Evolutionary conservation across 1,139 yeast genomes (phyloP).

Genomic region (Diutina pseudorugosa): DNA sequence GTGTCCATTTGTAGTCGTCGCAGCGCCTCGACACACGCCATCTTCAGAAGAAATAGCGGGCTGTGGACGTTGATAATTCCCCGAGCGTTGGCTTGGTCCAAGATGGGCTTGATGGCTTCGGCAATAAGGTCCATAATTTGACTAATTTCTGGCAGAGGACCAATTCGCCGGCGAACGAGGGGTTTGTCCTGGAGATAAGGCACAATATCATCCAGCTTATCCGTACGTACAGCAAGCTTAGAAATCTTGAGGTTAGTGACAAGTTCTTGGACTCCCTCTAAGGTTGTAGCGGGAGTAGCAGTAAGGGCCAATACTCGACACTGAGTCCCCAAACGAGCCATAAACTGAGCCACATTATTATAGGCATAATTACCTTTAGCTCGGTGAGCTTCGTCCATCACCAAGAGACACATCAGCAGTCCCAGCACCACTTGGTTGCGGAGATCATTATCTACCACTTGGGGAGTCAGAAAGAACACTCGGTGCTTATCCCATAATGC

Average conservation of each 20-base stretch:
- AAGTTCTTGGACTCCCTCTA: slow-evolving; percentile 81
- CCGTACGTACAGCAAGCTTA: slow-evolving; percentile 75
- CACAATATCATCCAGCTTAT: slow-evolving; percentile 67
- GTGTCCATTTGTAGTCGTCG: slow-evolving; percentile 42
- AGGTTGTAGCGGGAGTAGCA: slow-evolving; percentile 88
- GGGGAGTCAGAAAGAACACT: slow-evolving; percentile 93
- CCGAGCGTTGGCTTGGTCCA: slow-evolving; percentile 51
- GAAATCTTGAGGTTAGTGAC: slow-evolving; percentile 65
- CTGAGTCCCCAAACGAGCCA: slow-evolving; percentile 44
- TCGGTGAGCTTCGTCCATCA: slow-evolving; percentile 93
- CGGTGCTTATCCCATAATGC: slow-evolving; percentile 66
- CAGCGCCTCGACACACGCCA: slow-evolving; percentile 59
- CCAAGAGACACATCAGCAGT: slow-evolving; percentile 57
- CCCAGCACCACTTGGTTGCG: slow-evolving; percentile 67
- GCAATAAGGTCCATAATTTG: slow-evolving; percentile 32
- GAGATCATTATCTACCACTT: slow-evolving; percentile 86
- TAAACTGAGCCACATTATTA: slow-evolving; percentile 60
- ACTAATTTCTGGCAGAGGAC: slow-evolving; percentile 37
- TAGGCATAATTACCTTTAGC: slow-evolving; percentile 88
- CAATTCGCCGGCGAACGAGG: slow-evolving; percentile 47
- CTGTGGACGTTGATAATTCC: slow-evolving; percentile 53
- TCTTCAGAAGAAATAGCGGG: slow-evolving; percentile 58
- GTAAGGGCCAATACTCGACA: slow-evolving; percentile 77
- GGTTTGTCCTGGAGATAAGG: slow-evolving; percentile 66
- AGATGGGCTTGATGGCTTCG: slow-evolving; percentile 50